Evolutionary conservation across 2,329 filamentous ascomycete species (phyloP), one percentile per base, ranked within the genome.

Genomic region (Colletotrichum sp.): DNA sequence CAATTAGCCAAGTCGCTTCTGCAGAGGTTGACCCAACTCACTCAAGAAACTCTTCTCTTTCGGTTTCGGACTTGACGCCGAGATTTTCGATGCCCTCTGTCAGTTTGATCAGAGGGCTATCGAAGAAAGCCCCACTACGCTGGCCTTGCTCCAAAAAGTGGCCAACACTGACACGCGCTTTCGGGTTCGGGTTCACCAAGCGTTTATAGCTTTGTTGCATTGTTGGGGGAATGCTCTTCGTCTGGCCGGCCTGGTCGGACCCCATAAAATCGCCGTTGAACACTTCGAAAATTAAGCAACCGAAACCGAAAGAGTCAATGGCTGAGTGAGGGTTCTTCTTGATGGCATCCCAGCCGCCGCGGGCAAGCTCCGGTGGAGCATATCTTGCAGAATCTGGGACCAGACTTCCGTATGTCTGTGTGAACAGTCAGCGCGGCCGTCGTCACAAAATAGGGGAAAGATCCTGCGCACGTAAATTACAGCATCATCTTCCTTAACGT

Each of bases 181-280:
- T 99, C 0, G 97, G 96, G 80, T 96, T 98, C 8, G 94, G 91
- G 79, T 97, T 97, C 75, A 96, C 92, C 1, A 99, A 90, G 72
- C 96, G 92, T 85, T 96, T 98, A 85, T 99, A 99, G 81, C 94
- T 95, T 57, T 95, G 92, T 71, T 98, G 95, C 95, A 99, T 98
- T 72, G 89, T 93, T 1, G 95, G 92, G 2, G 97, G 96, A 63
- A 99, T 92, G 80, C 92, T 94, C 81, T 96, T 98, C 19, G 95
- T 95, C 82, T 96, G 95, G 13, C 94, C 93, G 59, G 95, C 91
- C 84, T 98, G 95, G 76, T 98, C 95, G 44, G 89, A 87, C 11
- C 94, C 93, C 8, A 88, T 89, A 82, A 95, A 98, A 79, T 92
- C 91, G 64, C 96, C 95, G 84, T 98, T 99, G 86, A 98, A 99